These are phyloP conservation scores for Spathaspora hagerdaliae DNA, from an alignment of 805 yeast species.

Conservation along the genomic window DNA sequence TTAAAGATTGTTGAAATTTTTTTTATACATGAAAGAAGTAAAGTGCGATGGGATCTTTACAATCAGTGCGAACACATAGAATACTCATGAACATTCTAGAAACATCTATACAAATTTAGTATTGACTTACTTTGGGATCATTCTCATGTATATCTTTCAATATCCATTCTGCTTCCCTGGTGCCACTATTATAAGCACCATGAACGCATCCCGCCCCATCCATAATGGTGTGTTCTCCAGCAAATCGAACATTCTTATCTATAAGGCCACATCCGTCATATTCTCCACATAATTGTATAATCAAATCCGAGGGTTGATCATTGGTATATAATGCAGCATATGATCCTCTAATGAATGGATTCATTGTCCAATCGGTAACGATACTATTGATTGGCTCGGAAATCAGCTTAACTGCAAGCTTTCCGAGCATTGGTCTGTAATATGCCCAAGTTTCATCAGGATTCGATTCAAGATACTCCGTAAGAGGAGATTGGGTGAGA, in stretches of 20 bases:
- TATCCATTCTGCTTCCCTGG: constrained; percentile 47
- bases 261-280: constrained; percentile 18
- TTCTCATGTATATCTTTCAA: constrained; percentile 5
- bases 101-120: background rate
- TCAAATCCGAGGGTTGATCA: constrained; percentile 63
- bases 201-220: constrained; percentile 93
- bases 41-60: too few relatives aligned
- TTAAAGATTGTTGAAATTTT: too few relatives aligned
- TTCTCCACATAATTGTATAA: constrained; percentile 54
- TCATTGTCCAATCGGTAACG: constrained; percentile 71
- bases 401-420: constrained; percentile 14
- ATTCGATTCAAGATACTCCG: constrained; percentile 52
- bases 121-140: background rate
- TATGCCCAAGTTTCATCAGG: constrained; percentile 54
- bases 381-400: constrained; percentile 33
- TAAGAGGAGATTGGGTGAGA: constrained; percentile 69
- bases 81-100: constrained; percentile 2
- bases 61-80: background rate
- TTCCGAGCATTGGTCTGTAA: constrained; percentile 49
- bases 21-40: too few relatives aligned
- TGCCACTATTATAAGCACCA: constrained; percentile 83
- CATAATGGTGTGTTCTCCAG: constrained; percentile 83
- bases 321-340: constrained; percentile 69
- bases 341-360: constrained; percentile 77
- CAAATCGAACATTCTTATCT: constrained; percentile 61